A percentile compares a stretch with the other conserved stretches of the same genome.
Conservation (phyloP, 2,329 filamentous ascomycete genomes). For the Alternaria sp. region DNA sequence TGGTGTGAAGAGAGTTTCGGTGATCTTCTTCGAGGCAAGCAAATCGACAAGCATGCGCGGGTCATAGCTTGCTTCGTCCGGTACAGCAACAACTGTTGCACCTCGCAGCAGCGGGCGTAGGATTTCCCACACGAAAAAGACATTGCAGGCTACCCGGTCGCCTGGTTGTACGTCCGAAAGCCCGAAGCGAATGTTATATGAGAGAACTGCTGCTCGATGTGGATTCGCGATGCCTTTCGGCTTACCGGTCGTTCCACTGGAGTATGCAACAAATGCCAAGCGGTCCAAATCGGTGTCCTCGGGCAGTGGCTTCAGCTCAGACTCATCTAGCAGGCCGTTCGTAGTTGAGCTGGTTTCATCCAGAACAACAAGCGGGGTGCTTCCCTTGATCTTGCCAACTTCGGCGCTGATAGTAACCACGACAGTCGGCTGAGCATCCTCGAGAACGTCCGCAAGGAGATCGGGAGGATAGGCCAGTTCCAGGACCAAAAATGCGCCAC, state of each 20-base stretch:
- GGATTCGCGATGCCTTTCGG: constrained; percentile 86
- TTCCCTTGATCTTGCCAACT: constrained; percentile 69
- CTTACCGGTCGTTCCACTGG: constrained; percentile 77
- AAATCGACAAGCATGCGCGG: constrained; percentile 76
- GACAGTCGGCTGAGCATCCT: constrained; percentile 75
- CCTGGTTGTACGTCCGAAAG: constrained; percentile 74
- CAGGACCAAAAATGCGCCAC: constrained; percentile 80
- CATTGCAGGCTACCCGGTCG: constrained; percentile 85
- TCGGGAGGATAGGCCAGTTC: constrained; percentile 80
- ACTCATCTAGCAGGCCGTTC: constrained; percentile 50
- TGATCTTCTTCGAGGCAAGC: constrained; percentile 70
- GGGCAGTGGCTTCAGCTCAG: constrained; percentile 61
- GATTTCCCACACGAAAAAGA: constrained; percentile 89
- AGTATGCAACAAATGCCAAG: constrained; percentile 82
- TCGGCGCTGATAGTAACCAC: constrained; percentile 74
- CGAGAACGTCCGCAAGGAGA: constrained; percentile 77
- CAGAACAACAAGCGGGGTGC: constrained; percentile 70
- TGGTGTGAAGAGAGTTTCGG: constrained; percentile 84
- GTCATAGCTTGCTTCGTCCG: constrained; percentile 80
- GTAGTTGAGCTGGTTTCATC: constrained; percentile 56
- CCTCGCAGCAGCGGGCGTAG: constrained; percentile 77
- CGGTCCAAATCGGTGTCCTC: constrained; percentile 74
- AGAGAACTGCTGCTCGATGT: constrained; percentile 75
- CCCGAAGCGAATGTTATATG: constrained; percentile 75
- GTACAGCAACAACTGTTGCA: constrained; percentile 77